Evolutionary conservation across 1,284 basidiomycete genomes (phyloP), one percentile per base, ranked within the genome.

Genomic region (Ganoderma leucocontextum): DNA sequence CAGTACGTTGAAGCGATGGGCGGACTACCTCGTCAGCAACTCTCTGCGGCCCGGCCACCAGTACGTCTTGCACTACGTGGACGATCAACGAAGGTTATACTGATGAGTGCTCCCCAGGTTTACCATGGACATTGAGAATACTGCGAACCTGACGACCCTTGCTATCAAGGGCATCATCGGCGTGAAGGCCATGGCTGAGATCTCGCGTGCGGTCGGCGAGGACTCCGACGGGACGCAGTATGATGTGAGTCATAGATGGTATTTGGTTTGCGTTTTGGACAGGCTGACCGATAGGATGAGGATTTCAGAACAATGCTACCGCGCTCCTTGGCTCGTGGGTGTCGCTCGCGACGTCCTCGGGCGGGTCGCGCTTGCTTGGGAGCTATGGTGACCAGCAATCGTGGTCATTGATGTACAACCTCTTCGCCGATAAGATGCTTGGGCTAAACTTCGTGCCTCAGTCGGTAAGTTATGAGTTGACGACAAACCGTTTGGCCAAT

Each of bases 101-200:
- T 64, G 5, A 64, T 19, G 29, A 5, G 7, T 12, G 2, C 36
- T 22, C 12, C 29, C 29, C 12, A 89, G 90, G 76, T 87, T 87
- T 74, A 85, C 88, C 35, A 90, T 89, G 1, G 80, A 86, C 19
- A 79, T 89, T 6, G 63, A 73, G 55, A 42, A 15, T 33, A 67
- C 19, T 8, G 86, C 22, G 22, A 49, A 93, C 75, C 89, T 92
- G 78, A 92, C 91, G 13, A 92, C 93, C 73, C 83, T 92, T 25
- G 91, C 91, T 0, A 89, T 93, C 80, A 93, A 93, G 57, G 76
- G 91, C 7, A 90, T 92, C 67, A 80, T 90, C 59, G 91, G 89
- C 25, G 91, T 93, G 75, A 86, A 84, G 70, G 89, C 85, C 10
- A 91, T 92, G 89, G 81, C 86, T 0, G 81, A 87, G 66, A 89